Evolutionary conservation across 2,329 filamentous ascomycete genomes (phyloP).

Genomic region (Colletotrichum horii): DNA sequence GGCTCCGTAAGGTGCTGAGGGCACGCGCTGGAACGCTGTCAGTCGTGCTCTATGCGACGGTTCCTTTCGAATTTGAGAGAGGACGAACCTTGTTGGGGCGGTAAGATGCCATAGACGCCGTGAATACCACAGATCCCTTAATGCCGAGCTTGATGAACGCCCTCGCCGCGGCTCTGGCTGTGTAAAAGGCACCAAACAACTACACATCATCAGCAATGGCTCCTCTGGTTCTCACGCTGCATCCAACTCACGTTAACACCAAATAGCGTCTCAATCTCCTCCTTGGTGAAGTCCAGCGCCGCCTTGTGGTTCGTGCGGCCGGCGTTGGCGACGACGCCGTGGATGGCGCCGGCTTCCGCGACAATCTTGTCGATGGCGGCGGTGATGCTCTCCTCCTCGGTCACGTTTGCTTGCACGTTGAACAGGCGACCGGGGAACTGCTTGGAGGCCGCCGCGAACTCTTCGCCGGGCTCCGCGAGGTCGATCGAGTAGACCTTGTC

Average conservation of each 20-base stretch:
- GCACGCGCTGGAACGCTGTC: slow-evolving; percentile 38
- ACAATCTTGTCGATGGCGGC: slow-evolving; percentile 50
- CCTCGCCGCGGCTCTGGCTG: slow-evolving; percentile 49
- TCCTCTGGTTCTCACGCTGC: accelerated
- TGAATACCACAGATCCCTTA: slow-evolving; percentile 47
- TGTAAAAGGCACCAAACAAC: slow-evolving; percentile 50
- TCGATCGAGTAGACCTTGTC: slow-evolving; percentile 41
- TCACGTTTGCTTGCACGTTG: slow-evolving; percentile 50
- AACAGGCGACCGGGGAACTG: slow-evolving; percentile 42
- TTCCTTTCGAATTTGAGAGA: neutral
- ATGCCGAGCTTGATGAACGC: slow-evolving; percentile 41
- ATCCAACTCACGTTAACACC: slow-evolving; percentile 17
- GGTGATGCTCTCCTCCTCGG: slow-evolving; percentile 48
- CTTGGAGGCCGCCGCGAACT: slow-evolving; percentile 22
- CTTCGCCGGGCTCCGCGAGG: slow-evolving; percentile 28
- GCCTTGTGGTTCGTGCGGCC: slow-evolving; percentile 57
- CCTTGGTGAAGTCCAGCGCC: slow-evolving; percentile 46
- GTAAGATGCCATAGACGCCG: slow-evolving; percentile 53
- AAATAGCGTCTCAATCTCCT: slow-evolving; percentile 31
- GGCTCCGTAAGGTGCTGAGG: slow-evolving; percentile 53
- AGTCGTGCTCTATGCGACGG: accelerated
- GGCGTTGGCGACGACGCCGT: slow-evolving; percentile 57
- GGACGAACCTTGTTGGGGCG: slow-evolving; percentile 44
- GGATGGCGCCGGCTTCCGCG: slow-evolving; percentile 44
- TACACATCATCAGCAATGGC: slow-evolving; percentile 38